Conservation (phyloP, 2,329 filamentous ascomycete genomes). For the Aschersonia sp. region DNA sequence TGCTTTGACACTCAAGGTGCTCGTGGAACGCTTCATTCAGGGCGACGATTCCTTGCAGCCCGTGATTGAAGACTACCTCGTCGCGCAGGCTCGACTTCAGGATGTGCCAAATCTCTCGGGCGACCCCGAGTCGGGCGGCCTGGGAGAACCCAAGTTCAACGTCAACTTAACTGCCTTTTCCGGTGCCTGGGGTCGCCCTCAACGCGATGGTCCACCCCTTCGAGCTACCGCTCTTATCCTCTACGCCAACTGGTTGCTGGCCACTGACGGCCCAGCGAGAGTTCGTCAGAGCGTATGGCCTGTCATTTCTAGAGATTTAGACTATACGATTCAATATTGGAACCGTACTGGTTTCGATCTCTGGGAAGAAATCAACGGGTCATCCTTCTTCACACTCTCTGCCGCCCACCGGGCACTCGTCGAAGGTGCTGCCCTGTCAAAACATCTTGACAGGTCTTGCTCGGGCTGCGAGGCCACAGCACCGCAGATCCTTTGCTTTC, state of each 20-base stretch:
- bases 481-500: slow-evolving; percentile 57
- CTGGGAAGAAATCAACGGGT: slow-evolving; percentile 69
- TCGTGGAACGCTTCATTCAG: slow-evolving; percentile 49
- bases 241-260: slow-evolving; percentile 59
- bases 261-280: slow-evolving; percentile 46
- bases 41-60: slow-evolving; percentile 42
- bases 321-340: slow-evolving; percentile 63
- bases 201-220: slow-evolving; percentile 66
- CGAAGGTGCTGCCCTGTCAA: slow-evolving; percentile 53
- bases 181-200: slow-evolving; percentile 57
- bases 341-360: slow-evolving; percentile 56
- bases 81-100: slow-evolving; percentile 50
- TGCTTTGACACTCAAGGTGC: slow-evolving; percentile 52
- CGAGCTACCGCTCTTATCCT: slow-evolving; percentile 58
- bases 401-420: slow-evolving; percentile 55
- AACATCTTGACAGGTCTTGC: slow-evolving; percentile 45
- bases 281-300: slow-evolving; percentile 52
- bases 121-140: slow-evolving; percentile 28
- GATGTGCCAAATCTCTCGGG: slow-evolving; percentile 55
- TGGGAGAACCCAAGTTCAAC: slow-evolving; percentile 62
- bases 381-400: slow-evolving; percentile 66
- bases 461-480: slow-evolving; percentile 48
- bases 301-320: slow-evolving; percentile 60
- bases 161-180: slow-evolving; percentile 49
- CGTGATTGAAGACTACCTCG: slow-evolving; percentile 52